These are phyloP conservation scores for Septoria linicola DNA, from an alignment of 2,329 filamentous ascomycete genomes.

Conservation along the genomic window DNA sequence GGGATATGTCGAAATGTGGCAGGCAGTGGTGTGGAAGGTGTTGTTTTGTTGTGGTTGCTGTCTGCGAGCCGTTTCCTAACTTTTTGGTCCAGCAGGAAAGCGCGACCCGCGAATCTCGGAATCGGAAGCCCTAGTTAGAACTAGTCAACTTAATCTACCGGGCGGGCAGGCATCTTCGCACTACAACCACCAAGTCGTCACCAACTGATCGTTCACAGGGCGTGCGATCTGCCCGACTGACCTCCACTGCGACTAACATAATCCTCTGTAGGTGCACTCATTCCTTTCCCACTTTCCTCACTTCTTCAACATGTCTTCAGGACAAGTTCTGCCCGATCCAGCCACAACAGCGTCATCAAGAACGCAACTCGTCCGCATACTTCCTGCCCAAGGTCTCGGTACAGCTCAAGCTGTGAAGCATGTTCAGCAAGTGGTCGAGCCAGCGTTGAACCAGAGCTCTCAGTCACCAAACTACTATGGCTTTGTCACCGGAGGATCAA, in stretches of 20 bases:
- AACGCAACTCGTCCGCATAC: conserved; percentile 37
- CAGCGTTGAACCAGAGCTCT: conserved; percentile 63
- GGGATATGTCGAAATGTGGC: background rate
- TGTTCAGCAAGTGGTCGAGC: conserved; percentile 47
- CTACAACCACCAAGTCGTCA: too few species aligned
- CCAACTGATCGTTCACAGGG: too few species aligned
- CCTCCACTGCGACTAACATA: background rate
- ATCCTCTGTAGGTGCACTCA: background rate
- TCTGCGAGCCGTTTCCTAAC: conserved; percentile 9
- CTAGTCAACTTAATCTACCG: too few species aligned
- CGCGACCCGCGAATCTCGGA: conserved; percentile 5
- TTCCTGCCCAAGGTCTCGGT: conserved; percentile 47
- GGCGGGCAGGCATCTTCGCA: too few species aligned
- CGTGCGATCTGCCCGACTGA: too few species aligned
- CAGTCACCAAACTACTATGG: conserved; percentile 74
- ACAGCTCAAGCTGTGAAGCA: conserved; percentile 45
- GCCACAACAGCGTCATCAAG: conserved; percentile 36
- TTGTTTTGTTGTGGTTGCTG: conserved; percentile 1
- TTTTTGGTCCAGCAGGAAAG: conserved; percentile 9
- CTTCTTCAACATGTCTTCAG: background rate
- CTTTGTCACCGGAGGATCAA: conserved; percentile 80
- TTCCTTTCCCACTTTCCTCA: background rate
- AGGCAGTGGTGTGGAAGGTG: background rate
- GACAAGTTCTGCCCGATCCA: conserved; percentile 39
- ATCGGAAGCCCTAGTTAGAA: conserved; percentile 5